Percentiles rank a stretch among this genome's conserved stretches.
Conservation (phyloP, 2,329 filamentous ascomycete species). For the Colletotrichum sp. region DNA sequence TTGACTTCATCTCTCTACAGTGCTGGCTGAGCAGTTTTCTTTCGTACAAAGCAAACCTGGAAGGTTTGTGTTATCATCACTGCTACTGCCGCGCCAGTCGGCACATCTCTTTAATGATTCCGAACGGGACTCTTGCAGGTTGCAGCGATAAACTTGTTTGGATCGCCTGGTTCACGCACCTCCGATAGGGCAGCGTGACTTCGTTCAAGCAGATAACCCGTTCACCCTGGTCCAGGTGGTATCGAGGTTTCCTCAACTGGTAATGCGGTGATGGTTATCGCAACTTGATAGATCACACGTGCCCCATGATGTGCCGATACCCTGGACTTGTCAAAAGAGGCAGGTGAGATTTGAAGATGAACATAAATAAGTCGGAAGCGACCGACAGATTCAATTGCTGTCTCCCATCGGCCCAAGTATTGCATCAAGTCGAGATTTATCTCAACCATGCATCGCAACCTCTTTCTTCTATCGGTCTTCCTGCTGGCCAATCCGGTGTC, state of each 20-base stretch:
- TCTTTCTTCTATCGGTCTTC: slow-evolving; percentile 21
- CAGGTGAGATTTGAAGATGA: background rate
- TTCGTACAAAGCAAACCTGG: background rate
- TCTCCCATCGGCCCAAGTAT: background rate
- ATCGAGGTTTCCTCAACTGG: background rate
- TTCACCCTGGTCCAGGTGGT: background rate
- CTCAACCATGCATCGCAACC: background rate
- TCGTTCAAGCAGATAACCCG: background rate
- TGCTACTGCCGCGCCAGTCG: background rate
- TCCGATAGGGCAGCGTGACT: background rate
- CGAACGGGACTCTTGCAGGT: background rate
- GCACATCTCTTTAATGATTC: background rate
- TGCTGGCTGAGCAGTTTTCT: rapidly evolving
- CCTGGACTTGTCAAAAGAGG: background rate
- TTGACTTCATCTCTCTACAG: background rate
- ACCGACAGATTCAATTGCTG: background rate
- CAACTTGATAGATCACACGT: background rate
- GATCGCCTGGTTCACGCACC: background rate
- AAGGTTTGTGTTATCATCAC: background rate
- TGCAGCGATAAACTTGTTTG: background rate
- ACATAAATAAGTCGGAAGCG: background rate
- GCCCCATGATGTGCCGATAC: background rate
- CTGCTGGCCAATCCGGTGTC: slow-evolving; percentile 22
- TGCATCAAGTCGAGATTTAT: background rate
- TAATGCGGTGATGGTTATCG: background rate